Percentiles rank a stretch among this genome's conserved stretches.
Conservation (phyloP, 73 alveolate species). For the Paramecium sexaurelia region DNA sequence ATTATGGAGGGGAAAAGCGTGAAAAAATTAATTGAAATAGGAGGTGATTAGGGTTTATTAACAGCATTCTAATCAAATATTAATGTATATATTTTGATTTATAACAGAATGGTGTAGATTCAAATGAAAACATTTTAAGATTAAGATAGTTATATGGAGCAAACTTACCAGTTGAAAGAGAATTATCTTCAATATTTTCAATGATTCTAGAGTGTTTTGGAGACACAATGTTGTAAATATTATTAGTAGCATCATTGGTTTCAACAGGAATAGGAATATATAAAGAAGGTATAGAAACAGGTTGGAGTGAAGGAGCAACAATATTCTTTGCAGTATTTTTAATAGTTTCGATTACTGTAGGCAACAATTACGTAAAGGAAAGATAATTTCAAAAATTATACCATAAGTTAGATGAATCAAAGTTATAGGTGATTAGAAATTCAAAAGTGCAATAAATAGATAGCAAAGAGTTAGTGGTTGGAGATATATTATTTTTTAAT, state of each 20-base stretch:
- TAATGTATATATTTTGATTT: conserved; percentile 14
- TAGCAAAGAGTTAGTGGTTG: conserved; percentile 71
- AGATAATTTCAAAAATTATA: conserved; percentile 53
- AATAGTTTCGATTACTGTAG: conserved; percentile 90
- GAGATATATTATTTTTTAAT: conserved; percentile 69
- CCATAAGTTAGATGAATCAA: conserved; percentile 68
- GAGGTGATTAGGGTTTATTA: conserved; percentile 43
- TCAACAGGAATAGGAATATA: conserved; percentile 75
- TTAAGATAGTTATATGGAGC: conserved; percentile 50
- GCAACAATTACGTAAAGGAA: conserved; percentile 87
- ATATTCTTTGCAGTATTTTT: conserved; percentile 88
- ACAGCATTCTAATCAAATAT: conserved; percentile 12
- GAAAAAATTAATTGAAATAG: background rate
- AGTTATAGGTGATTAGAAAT: conserved; percentile 69
- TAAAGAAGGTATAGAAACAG: conserved; percentile 86
- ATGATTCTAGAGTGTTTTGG: conserved; percentile 90
- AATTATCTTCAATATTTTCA: conserved; percentile 48
- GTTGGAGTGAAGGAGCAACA: conserved; percentile 99
- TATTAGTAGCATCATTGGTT: conserved; percentile 91
- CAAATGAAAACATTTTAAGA: background rate
- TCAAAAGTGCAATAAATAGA: conserved; percentile 58
- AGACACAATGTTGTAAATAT: conserved; percentile 91
- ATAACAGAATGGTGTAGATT: background rate
- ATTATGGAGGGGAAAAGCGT: conserved; percentile 35
- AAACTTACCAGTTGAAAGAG: conserved; percentile 53